phyloP scores from a whole-genome alignment of 495 filamentous ascomycete genomes.

The Massariosphaeria phaeospora region DNA sequence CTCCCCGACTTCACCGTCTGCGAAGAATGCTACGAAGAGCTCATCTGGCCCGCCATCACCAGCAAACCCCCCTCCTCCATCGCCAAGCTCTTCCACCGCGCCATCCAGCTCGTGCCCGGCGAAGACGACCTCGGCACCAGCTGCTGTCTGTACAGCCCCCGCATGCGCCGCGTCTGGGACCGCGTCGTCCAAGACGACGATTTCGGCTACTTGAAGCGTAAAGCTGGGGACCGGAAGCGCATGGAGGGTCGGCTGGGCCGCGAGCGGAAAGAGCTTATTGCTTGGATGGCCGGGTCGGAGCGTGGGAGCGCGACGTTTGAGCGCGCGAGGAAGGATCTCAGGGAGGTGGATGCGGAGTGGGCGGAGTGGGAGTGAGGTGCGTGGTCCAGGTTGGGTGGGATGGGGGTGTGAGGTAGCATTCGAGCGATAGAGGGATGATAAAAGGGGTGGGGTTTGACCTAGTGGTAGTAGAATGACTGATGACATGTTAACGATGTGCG shows the following conservation, averaged over 20 bases:
- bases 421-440: too few relatives aligned
- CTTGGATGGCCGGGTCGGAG: conserved; percentile 14
- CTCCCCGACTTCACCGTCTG: conserved; percentile 64
- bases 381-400: too few relatives aligned
- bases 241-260: conserved; percentile 34
- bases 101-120: conserved; percentile 45
- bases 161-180: conserved; percentile 64
- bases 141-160: conserved; percentile 70
- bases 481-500: too few relatives aligned
- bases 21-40: conserved; percentile 65
- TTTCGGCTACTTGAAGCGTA: conserved; percentile 62
- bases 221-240: conserved; percentile 56
- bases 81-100: conserved; percentile 52
- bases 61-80: conserved; percentile 48
- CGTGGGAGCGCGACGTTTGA: conserved; percentile 1
- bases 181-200: conserved; percentile 57
- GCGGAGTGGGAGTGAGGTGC: conserved; percentile 19
- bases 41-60: conserved; percentile 60
- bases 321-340: conserved; percentile 1
- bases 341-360: conserved; percentile 17
- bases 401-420: too few relatives aligned
- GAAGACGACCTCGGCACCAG: conserved; percentile 49
- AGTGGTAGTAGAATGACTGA: too few relatives aligned
- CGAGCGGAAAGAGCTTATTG: conserved; percentile 27
- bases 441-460: too few relatives aligned